Percentiles rank a stretch among this genome's conserved stretches.
Conservation (phyloP, 1,284 basidiomycete genomes). For the Spongispora temasekensis region DNA sequence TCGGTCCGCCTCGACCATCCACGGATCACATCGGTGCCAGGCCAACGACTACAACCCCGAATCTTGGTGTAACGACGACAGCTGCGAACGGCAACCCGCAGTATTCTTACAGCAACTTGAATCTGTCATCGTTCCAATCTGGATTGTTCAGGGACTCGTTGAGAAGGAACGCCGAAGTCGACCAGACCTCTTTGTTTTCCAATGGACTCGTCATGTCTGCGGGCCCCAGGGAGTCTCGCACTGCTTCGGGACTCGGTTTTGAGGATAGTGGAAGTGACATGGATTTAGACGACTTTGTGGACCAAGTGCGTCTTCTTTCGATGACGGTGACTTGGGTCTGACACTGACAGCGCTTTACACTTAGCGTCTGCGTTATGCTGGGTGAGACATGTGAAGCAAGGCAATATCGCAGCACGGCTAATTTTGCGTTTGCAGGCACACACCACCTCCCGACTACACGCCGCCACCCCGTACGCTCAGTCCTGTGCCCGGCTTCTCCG, state of each 20-base stretch:
- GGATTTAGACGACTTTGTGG: constrained; percentile 26
- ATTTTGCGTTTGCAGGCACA: constrained; percentile 18
- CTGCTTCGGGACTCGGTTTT: constrained; percentile 13
- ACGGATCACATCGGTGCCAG: constrained; percentile 10
- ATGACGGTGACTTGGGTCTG: background rate
- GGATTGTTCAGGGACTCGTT: constrained; percentile 36
- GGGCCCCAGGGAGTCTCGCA: constrained; percentile 11
- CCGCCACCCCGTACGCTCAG: constrained; percentile 22
- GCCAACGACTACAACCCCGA: constrained; percentile 4
- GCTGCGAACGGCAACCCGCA: constrained; percentile 16
- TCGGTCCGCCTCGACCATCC: constrained; percentile 6
- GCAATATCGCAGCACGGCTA: background rate
- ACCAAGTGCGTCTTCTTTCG: constrained; percentile 12
- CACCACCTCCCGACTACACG: constrained; percentile 30
- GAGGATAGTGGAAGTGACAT: constrained; percentile 37
- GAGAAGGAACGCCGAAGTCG: constrained; percentile 34
- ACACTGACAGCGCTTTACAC: constrained; percentile 6
- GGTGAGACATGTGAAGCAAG: constrained; percentile 12
- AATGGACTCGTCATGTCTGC: constrained; percentile 4
- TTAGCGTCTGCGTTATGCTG: constrained; percentile 30
- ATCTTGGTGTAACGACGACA: constrained; percentile 2
- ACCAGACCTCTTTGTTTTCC: constrained; percentile 20
- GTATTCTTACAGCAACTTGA: constrained; percentile 35
- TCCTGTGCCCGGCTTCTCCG: constrained; percentile 18
- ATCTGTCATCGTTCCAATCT: constrained; percentile 35